phyloP scores from a whole-genome alignment of 192 early-diverging fungal species.

The Linnemannia zychae region DNA sequence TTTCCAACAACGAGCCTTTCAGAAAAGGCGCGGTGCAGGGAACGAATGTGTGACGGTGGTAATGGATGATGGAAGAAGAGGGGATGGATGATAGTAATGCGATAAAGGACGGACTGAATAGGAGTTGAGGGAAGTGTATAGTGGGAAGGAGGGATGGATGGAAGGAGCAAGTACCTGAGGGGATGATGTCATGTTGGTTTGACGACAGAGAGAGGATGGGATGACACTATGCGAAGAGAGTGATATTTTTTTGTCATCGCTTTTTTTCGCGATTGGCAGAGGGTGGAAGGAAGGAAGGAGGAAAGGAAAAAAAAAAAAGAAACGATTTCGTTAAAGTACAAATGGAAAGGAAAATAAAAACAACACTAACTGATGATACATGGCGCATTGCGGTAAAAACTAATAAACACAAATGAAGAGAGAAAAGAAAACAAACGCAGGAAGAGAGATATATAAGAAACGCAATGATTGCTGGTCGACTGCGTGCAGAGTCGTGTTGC shows the following conservation, averaged over 20 bases:
- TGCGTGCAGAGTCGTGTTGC: too few relatives aligned
- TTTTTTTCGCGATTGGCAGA: neutral
- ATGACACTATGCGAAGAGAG: neutral
- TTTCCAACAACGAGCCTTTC: too few relatives aligned
- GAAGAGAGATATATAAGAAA: neutral
- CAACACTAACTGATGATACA: neutral
- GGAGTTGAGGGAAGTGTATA: neutral
- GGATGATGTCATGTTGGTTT: neutral
- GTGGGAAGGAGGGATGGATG: neutral
- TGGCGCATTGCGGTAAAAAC: neutral
- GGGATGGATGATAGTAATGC: too few relatives aligned
- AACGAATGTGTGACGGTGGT: too few relatives aligned
- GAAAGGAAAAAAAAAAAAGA: neutral
- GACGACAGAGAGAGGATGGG: neutral
- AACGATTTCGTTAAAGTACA: slow-evolving; percentile 9
- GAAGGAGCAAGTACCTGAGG: neutral
- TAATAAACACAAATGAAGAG: neutral
- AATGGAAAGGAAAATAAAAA: neutral
- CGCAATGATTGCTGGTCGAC: neutral
- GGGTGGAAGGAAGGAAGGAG: neutral
- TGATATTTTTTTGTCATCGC: neutral
- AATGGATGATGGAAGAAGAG: too few relatives aligned
- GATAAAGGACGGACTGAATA: too few relatives aligned
- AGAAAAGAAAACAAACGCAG: neutral
- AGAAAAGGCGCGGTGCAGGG: too few relatives aligned